These are phyloP conservation scores for Botrytis medusae DNA, from an alignment of 2,329 filamentous ascomycete species.

Conservation along the genomic window DNA sequence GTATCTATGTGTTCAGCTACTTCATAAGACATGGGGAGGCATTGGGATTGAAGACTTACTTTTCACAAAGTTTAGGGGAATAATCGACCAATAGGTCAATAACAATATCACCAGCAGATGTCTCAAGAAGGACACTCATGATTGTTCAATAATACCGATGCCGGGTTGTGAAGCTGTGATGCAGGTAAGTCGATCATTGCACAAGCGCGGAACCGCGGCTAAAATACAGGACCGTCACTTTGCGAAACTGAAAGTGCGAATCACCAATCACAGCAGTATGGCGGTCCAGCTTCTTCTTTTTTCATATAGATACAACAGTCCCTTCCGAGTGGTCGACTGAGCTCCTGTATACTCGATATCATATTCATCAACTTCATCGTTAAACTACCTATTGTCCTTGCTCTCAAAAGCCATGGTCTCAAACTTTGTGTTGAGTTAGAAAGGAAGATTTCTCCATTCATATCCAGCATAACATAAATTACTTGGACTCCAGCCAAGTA, in stretches of 20 bases:
- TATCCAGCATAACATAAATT: background rate
- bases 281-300: background rate
- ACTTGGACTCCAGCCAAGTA: background rate
- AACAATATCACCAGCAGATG: slow-evolving; percentile 88
- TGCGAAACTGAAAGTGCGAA: background rate
- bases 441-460: background rate
- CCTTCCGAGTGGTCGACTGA: background rate
- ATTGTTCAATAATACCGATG: slow-evolving; percentile 16
- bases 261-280: slow-evolving; percentile 12
- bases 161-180: slow-evolving; percentile 12
- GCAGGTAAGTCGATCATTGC: slow-evolving; percentile 7
- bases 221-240: slow-evolving; percentile 7
- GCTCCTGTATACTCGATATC: background rate
- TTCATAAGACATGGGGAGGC: slow-evolving; percentile 27
- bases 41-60: slow-evolving; percentile 59
- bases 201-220: slow-evolving; percentile 19
- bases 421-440: background rate
- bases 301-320: background rate
- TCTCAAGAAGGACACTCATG: slow-evolving; percentile 95
- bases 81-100: slow-evolving; percentile 89
- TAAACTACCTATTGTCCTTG: background rate
- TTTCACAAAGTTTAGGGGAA: slow-evolving; percentile 89
- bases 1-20: slow-evolving; percentile 54
- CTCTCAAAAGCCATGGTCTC: background rate
- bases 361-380: background rate